phyloP scores from a whole-genome alignment of 352 stramenopile genomes.

The Phytophthora vignae region DNA sequence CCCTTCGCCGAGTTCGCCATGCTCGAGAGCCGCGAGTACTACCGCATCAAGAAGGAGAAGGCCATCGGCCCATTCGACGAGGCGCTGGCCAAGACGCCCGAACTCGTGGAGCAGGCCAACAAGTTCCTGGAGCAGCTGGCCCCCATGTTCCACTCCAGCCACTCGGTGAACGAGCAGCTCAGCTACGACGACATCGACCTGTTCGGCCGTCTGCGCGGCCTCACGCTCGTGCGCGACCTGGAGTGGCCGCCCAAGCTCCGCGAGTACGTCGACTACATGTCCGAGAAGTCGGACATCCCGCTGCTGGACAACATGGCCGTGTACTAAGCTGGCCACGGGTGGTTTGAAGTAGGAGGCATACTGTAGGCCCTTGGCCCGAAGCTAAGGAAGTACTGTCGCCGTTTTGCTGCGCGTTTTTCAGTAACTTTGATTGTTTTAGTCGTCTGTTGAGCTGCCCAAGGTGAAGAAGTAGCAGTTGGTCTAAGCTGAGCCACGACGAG shows the following conservation, averaged over 20 bases:
- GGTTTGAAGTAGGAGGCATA: not conserved
- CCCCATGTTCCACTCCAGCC: slow-evolving; percentile 49
- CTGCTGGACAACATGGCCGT: slow-evolving; percentile 54
- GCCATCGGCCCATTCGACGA: slow-evolving; percentile 47
- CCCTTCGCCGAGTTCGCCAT: slow-evolving; percentile 63
- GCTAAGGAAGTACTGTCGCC: not conserved
- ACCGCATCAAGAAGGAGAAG: slow-evolving; percentile 61
- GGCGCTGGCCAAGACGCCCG: slow-evolving; percentile 48
- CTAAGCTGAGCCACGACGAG: no score
- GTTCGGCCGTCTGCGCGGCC: slow-evolving; percentile 53
- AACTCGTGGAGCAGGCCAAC: slow-evolving; percentile 56
- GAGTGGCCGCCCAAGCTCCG: slow-evolving; percentile 61
- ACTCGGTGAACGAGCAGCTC: slow-evolving; percentile 54
- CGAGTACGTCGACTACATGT: slow-evolving; percentile 63
- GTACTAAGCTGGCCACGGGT: slow-evolving; percentile 32
- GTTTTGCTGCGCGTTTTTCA: not conserved
- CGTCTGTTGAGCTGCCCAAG: not conserved
- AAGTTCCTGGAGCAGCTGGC: slow-evolving; percentile 44
- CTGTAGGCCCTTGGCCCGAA: not conserved
- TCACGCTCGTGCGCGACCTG: slow-evolving; percentile 65
- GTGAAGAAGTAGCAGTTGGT: not conserved
- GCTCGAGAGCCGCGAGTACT: slow-evolving; percentile 60
- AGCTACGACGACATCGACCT: slow-evolving; percentile 75
- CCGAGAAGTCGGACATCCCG: slow-evolving; percentile 53
- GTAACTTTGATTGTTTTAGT: not conserved